phyloP scores from a whole-genome alignment of 164 flowering plant species.

The Aristolochia fimbriata region DNA sequence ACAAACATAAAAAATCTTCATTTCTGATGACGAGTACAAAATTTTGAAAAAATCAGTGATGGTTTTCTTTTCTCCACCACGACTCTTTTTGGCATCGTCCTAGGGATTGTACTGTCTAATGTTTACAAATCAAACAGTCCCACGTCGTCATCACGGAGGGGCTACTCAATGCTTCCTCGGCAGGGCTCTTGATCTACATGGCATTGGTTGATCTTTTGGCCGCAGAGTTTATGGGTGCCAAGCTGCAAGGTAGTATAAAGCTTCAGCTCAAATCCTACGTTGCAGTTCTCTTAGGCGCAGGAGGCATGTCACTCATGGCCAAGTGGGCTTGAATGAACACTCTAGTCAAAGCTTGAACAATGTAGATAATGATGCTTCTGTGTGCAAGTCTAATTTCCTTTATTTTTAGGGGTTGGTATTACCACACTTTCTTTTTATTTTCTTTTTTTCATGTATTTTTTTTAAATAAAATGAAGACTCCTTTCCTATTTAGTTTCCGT shows the following conservation, averaged over 20 bases:
- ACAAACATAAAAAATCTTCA: too few relatives aligned
- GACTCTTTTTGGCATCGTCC: constrained; percentile 11
- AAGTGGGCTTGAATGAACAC: constrained; percentile 18
- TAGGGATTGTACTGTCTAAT: constrained; percentile 9
- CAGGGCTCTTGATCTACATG: constrained; percentile 20
- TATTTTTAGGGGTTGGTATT: too few relatives aligned
- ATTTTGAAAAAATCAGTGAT: constrained; percentile 4
- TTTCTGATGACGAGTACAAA: constrained; percentile 12
- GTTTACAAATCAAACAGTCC: constrained; percentile 15
- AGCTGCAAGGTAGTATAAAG: too few relatives aligned
- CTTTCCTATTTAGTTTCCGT: background rate
- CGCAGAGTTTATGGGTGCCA: too few relatives aligned
- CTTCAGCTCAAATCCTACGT: constrained; percentile 7
- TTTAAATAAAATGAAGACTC: background rate
- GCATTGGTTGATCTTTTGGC: constrained; percentile 18
- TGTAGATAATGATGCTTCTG: too few relatives aligned
- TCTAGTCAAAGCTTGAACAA: too few relatives aligned
- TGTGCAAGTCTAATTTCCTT: too few relatives aligned
- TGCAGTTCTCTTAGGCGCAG: constrained; percentile 7
- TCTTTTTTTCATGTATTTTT: too few relatives aligned
- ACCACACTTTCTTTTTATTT: too few relatives aligned
- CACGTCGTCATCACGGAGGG: constrained; percentile 13
- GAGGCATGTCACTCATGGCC: constrained; percentile 19
- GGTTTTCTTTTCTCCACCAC: constrained; percentile 16
- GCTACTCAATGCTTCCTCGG: constrained; percentile 14